Evolutionary conservation across 441 rosid species (phyloP).

Genomic region (Monsonia emarginata): DNA sequence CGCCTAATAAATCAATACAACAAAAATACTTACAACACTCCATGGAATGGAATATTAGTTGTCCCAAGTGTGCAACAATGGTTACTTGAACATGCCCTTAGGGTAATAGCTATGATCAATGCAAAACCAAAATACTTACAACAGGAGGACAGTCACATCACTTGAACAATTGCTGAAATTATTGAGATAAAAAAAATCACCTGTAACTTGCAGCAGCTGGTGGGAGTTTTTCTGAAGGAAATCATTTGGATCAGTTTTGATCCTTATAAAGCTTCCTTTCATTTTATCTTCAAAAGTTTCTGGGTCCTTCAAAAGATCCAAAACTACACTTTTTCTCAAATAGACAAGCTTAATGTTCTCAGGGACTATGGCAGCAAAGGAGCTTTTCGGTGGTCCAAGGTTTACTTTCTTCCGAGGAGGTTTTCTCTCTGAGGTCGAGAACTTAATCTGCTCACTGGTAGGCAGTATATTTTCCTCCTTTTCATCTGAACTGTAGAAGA

Average conservation of each 20-base stretch:
- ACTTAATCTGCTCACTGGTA: conserved; percentile 8
- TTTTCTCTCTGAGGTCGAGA: conserved; percentile 21
- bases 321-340: conserved; percentile 47
- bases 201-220: conserved; percentile 50
- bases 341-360: conserved; percentile 47
- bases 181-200: conserved; percentile 25
- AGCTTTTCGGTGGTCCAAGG: conserved; percentile 29
- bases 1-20: conserved; percentile 29
- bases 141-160: neutral
- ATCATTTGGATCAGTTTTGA: conserved; percentile 49
- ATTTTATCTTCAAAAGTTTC: conserved; percentile 39
- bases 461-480: conserved; percentile 22
- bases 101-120: neutral
- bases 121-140: neutral
- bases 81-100: neutral
- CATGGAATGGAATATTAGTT: neutral
- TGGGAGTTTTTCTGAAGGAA: conserved; percentile 44
- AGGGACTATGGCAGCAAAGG: conserved; percentile 39
- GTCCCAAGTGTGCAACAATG: neutral
- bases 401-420: conserved; percentile 17
- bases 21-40: neutral
- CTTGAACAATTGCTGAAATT: conserved; percentile 1
- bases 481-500: conserved; percentile 35
- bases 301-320: conserved; percentile 32
- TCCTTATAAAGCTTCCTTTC: conserved; percentile 45